Conservation (phyloP, 306 rosid genomes). For the Acacia acuminata region DNA sequence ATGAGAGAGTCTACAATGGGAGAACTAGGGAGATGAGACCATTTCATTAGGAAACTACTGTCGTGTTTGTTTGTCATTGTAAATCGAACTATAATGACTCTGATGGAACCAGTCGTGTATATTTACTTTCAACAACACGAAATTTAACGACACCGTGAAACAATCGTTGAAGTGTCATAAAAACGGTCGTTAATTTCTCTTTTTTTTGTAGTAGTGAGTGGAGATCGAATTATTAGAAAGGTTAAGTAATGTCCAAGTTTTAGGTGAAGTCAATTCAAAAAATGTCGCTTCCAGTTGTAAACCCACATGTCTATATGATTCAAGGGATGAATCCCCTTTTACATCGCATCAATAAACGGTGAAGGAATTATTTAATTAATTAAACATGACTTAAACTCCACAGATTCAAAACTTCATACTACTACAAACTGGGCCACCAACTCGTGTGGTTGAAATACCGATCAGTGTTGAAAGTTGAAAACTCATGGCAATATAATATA, state of each 20-base stretch:
- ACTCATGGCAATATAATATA: background rate
- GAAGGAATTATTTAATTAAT: background rate
- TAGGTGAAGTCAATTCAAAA: background rate
- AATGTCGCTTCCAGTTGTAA: background rate
- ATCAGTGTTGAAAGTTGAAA: background rate
- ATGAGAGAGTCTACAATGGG: too few relatives aligned
- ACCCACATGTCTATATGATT: background rate
- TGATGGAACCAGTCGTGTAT: too few relatives aligned
- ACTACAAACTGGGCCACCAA: background rate
- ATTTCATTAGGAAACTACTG: too few relatives aligned
- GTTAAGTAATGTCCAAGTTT: background rate
- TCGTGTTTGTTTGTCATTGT: too few relatives aligned
- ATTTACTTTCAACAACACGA: too few relatives aligned
- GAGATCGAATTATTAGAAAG: background rate
- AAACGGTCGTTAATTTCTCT: too few relatives aligned
- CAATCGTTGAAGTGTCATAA: too few relatives aligned
- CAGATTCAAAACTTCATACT: background rate
- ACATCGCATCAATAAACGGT: background rate
- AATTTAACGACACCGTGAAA: too few relatives aligned
- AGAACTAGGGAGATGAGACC: too few relatives aligned
- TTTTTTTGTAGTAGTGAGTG: too few relatives aligned
- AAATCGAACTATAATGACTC: too few relatives aligned
- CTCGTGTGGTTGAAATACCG: background rate
- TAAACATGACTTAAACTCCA: background rate
- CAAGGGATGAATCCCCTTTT: background rate